These are phyloP conservation scores for Globisporangium cederbergense DNA, from an alignment of 352 stramenopile genomes.

Conservation along the genomic window DNA sequence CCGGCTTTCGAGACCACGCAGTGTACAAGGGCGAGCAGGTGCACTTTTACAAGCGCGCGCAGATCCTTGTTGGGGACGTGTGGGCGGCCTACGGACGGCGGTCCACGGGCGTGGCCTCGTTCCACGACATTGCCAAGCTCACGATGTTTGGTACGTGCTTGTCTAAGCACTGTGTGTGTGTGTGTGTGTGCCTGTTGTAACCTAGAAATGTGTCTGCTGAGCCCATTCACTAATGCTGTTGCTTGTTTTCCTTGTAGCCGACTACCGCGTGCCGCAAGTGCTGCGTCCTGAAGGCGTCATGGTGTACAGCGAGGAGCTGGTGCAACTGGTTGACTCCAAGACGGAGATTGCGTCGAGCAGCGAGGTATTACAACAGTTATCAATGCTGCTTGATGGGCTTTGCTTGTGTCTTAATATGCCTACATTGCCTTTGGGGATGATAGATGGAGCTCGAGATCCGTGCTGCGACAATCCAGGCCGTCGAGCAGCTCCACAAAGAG, in stretches of 20 bases:
- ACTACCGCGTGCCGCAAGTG: slow-evolving; percentile 86
- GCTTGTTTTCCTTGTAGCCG: slow-evolving; percentile 31
- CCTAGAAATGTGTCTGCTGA: neutral
- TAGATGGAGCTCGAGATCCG: slow-evolving; percentile 84
- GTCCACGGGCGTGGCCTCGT: slow-evolving; percentile 42
- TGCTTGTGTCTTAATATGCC: neutral
- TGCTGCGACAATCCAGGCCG: slow-evolving; percentile 78
- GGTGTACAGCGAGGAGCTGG: slow-evolving; percentile 49
- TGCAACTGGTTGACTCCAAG: slow-evolving; percentile 48
- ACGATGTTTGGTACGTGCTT: slow-evolving; percentile 81
- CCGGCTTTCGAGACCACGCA: slow-evolving; percentile 82
- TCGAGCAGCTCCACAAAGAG: slow-evolving; percentile 60
- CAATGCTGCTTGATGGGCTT: neutral
- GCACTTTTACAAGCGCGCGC: slow-evolving; percentile 89
- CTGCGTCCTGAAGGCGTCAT: slow-evolving; percentile 71
- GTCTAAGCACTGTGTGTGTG: neutral
- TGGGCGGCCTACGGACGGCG: slow-evolving; percentile 82
- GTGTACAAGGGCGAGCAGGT: slow-evolving; percentile 82
- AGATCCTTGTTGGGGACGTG: slow-evolving; percentile 86
- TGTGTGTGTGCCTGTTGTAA: neutral
- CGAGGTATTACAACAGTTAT: slow-evolving; percentile 33
- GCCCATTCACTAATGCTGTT: neutral
- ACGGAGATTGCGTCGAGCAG: slow-evolving; percentile 53
- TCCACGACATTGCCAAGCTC: slow-evolving; percentile 77
- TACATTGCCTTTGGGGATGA: no score